Evolutionary conservation across 2,329 filamentous ascomycete species (phyloP), one percentile per base, ranked within the genome.

Genomic region (Emergomyces orientalis): DNA sequence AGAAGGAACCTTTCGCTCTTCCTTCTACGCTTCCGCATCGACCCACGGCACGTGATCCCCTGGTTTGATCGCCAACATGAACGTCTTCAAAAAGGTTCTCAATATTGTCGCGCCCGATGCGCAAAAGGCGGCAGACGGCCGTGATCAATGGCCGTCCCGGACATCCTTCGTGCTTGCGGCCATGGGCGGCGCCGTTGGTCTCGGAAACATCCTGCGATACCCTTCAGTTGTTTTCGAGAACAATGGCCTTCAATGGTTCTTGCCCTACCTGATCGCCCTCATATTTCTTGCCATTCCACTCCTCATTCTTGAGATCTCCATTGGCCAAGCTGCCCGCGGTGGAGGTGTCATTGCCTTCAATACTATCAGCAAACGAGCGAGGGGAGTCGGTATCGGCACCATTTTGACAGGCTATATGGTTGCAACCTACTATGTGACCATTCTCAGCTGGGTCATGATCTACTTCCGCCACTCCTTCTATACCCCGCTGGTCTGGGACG

Each of bases 141-240:
- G 76, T 62, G 81, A 83, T 69, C 78, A 82, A 67, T 84, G 81
- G 81, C 79, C 79, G 1, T 82, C 80, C 1, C 75, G 82, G 34
- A 72, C 79, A 1, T 76, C 81, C 22, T 84, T 83, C 70, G 71
- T 84, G 4, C 79, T 84, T 34, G 81, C 82, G 22, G 77, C 81
- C 8, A 83, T 83, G 80, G 81, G 82, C 41, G 82, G 82, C 54
- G 81, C 79, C 65, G 81, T 80, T 0, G 82, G 82, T 58, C 80
- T 82, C 74, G 82, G 81, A 27, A 84, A 84, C 68, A 74, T 84
- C 22, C 75, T 84, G 27, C 77, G 82, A 19, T 84, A 83, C 64
- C 81, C 81, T 4, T 82, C 80, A 0, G 78, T 81, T 41, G 76
- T 83, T 1, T 84, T 81, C 75, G 82, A 83, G 73, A 83, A 84